Conservation (phyloP, 163 green algal species). For the Smithsoniella earleae region DNA sequence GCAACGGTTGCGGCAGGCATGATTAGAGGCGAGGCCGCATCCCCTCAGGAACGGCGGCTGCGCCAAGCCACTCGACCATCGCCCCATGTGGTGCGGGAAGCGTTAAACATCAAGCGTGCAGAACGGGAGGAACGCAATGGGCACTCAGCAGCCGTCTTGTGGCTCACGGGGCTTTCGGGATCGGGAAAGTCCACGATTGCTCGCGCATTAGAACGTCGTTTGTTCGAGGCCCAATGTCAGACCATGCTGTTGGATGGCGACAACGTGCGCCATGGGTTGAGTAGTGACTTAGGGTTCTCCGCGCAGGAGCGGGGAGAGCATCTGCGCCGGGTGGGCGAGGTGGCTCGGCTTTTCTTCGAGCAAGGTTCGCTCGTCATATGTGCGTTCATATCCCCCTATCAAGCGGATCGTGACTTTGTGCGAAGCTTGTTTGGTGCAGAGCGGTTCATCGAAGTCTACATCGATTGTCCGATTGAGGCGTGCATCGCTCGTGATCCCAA, state of each 20-base stretch:
- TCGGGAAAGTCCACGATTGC: conserved; percentile 30
- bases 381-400: conserved; percentile 30
- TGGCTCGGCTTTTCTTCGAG: conserved; percentile 30
- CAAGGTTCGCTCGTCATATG: conserved; percentile 22
- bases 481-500: no score
- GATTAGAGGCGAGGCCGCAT: no score
- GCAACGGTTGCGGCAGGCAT: no score
- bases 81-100: no score
- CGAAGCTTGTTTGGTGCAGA: not conserved
- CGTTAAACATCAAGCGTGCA: no score
- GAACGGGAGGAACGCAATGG: no score
- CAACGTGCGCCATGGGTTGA: conserved; percentile 33
- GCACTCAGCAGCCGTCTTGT: no score
- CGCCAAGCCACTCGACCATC: no score
- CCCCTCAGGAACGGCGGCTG: no score
- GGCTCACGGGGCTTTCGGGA: conserved; percentile 21
- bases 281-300: conserved; percentile 29
- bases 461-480: no score
- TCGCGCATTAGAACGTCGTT: conserved; percentile 14
- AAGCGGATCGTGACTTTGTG: conserved; percentile 5
- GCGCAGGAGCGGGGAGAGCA: conserved; percentile 17
- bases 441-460: conserved; percentile 16
- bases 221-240: conserved; percentile 8
- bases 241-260: conserved; percentile 31
- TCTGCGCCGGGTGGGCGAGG: conserved; percentile 32